Percentiles rank a stretch among this genome's conserved stretches.
These are phyloP conservation scores for Halteria grandinella DNA, from an alignment of 73 alveolate species.

Conservation along the genomic window DNA sequence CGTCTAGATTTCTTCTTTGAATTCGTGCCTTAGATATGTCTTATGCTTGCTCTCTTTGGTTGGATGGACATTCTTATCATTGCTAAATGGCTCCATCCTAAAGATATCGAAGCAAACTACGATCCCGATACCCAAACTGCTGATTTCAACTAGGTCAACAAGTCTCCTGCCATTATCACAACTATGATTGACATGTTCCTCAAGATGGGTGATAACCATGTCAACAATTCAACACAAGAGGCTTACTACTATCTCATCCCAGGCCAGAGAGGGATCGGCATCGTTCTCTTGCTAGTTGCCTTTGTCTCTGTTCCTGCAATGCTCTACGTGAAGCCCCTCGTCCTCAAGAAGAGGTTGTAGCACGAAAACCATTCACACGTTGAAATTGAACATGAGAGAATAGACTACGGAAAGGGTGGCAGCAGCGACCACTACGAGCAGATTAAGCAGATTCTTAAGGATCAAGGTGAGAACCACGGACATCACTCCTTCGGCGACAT, in stretches of 20 bases:
- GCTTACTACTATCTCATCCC: background rate
- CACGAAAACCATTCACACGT: background rate
- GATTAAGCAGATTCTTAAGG: background rate
- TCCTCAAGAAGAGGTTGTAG: background rate
- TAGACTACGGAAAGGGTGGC: too few species aligned
- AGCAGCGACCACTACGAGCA: background rate
- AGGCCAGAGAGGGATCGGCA: background rate
- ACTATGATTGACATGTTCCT: conserved; percentile 39
- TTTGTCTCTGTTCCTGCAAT: conserved; percentile 55
- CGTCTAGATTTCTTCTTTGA: conserved; percentile 77
- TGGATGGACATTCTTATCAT: conserved; percentile 89
- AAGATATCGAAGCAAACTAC: background rate
- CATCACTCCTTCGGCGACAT: conserved; percentile 81
- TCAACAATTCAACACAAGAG: background rate
- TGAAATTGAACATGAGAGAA: too few species aligned
- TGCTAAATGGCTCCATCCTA: conserved; percentile 76
- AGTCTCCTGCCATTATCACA: background rate
- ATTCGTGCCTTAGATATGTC: conserved; percentile 80
- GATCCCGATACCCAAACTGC: background rate
- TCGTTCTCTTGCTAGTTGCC: conserved; percentile 44
- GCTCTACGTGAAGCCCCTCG: conserved; percentile 57
- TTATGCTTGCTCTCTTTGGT: conserved; percentile 84
- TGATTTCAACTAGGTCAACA: background rate
- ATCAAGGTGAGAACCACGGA: conserved; percentile 39
- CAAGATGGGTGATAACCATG: background rate